A percentile compares a stretch with the other conserved stretches of the same genome.
phyloP scores from a whole-genome alignment of 371 early-diverging fungal species.

The Mortierella sp. region DNA sequence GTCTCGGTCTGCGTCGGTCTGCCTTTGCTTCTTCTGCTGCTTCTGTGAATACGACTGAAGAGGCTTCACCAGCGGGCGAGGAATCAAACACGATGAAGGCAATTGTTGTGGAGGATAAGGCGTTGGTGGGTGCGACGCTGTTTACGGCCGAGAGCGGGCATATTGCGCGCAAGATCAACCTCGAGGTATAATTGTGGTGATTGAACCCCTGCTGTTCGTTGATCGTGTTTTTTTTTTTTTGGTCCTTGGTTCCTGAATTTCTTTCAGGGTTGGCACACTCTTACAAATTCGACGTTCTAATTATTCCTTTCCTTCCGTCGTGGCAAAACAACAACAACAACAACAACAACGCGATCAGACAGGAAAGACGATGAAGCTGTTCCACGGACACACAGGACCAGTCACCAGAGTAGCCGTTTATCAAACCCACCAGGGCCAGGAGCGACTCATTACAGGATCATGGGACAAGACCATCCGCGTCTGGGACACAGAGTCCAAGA shows the following conservation, averaged over 20 bases:
- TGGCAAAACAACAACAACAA: neutral
- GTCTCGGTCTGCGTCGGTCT: slow-evolving; percentile 20
- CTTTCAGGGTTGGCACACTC: neutral
- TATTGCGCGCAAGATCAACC: slow-evolving; percentile 50
- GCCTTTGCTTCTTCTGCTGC: neutral
- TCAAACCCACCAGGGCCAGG: slow-evolving; percentile 59
- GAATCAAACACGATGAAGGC: neutral
- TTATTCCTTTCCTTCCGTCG: neutral
- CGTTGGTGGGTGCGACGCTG: slow-evolving; percentile 27
- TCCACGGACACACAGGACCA: slow-evolving; percentile 87
- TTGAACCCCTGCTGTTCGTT: too few species aligned
- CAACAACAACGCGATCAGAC: slow-evolving; percentile 62
- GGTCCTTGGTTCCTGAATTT: neutral
- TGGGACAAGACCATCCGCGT: slow-evolving; percentile 88
- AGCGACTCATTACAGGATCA: slow-evolving; percentile 82
- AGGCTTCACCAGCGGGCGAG: neutral
- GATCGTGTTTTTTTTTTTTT: neutral
- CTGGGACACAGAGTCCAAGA: slow-evolving; percentile 86
- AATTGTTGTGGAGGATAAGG: slow-evolving; percentile 32
- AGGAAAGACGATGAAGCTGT: slow-evolving; percentile 70
- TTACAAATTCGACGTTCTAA: neutral
- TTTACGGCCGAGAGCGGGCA: slow-evolving; percentile 59
- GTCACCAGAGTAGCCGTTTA: slow-evolving; percentile 78
- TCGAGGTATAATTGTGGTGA: slow-evolving; percentile 35
- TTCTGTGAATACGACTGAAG: too few species aligned